Conservation (phyloP, 1,284 basidiomycete genomes). For the Ceratobasidium sp. region DNA sequence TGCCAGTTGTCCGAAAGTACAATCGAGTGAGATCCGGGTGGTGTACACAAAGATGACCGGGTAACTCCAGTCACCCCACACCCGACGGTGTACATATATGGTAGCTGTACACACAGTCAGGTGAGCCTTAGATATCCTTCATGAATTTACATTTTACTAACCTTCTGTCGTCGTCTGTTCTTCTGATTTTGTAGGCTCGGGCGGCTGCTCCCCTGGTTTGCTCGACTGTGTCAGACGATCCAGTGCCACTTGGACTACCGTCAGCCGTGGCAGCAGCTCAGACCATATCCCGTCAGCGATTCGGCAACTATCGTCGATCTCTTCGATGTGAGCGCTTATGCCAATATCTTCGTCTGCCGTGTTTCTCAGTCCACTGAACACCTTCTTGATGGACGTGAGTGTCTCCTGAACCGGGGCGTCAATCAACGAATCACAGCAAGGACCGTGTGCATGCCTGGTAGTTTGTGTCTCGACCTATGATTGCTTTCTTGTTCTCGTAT, state of each 20-base stretch:
- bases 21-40: too few species aligned
- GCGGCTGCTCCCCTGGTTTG: too few species aligned
- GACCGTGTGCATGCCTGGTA: not conserved
- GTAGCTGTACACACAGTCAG: too few species aligned
- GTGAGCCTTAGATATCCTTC: too few species aligned
- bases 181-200: too few species aligned
- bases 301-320: not conserved
- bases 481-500: not conserved
- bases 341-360: not conserved
- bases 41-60: too few species aligned
- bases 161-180: too few species aligned
- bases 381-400: not conserved
- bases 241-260: not conserved
- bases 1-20: too few species aligned
- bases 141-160: too few species aligned
- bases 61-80: too few species aligned
- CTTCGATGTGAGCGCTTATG: not conserved
- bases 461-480: not conserved
- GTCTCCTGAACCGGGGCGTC: not conserved
- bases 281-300: not conserved
- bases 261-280: not conserved
- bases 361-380: not conserved
- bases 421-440: not conserved
- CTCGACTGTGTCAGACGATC: too few species aligned
- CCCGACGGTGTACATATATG: too few species aligned